phyloP scores from a whole-genome alignment of 2,329 filamentous ascomycete species.

The Aspergillus sp. region DNA sequence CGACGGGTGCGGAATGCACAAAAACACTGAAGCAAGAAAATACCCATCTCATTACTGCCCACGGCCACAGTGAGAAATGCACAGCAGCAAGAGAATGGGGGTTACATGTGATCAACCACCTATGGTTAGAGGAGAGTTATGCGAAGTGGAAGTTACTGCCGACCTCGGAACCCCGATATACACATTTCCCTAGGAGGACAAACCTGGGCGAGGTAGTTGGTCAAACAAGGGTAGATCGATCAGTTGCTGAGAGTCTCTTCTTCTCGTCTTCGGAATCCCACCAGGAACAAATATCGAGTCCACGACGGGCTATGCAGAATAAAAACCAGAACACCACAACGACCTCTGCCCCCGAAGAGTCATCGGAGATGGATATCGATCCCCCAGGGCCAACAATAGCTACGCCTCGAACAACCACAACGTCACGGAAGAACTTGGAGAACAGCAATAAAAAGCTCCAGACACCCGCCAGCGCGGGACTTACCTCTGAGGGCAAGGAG shows the following conservation, averaged over 20 bases:
- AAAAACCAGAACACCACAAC: constrained; percentile 29
- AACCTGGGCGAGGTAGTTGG: constrained; percentile 92
- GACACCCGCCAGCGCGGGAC: constrained; percentile 50
- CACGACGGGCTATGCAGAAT: constrained; percentile 26
- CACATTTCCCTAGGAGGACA: constrained; percentile 77
- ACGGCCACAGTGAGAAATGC: constrained; percentile 85
- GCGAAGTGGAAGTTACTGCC: constrained; percentile 74
- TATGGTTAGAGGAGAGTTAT: constrained; percentile 97
- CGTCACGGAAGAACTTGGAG: constrained; percentile 23
- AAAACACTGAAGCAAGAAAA: constrained; percentile 94
- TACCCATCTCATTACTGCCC: constrained; percentile 88
- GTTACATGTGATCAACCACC: constrained; percentile 81
- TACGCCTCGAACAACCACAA: constrained; percentile 22
- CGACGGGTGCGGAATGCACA: constrained; percentile 80
- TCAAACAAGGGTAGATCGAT: constrained; percentile 73
- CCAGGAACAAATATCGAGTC: constrained; percentile 8
- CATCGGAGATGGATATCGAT: constrained; percentile 12
- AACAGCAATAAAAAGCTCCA: constrained; percentile 26
- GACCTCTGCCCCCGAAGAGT: constrained; percentile 12
- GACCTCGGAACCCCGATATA: constrained; percentile 68
- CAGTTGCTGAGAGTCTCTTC: constrained; percentile 64
- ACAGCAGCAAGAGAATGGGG: constrained; percentile 89
- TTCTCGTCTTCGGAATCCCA: constrained; percentile 38
- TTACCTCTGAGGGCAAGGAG: constrained; percentile 62
- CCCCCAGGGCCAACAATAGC: constrained; percentile 12